A percentile compares a stretch with the other conserved stretches of the same genome.
These are phyloP conservation scores for Neurospora sp. DNA, from an alignment of 495 filamentous ascomycete species.

Conservation along the genomic window DNA sequence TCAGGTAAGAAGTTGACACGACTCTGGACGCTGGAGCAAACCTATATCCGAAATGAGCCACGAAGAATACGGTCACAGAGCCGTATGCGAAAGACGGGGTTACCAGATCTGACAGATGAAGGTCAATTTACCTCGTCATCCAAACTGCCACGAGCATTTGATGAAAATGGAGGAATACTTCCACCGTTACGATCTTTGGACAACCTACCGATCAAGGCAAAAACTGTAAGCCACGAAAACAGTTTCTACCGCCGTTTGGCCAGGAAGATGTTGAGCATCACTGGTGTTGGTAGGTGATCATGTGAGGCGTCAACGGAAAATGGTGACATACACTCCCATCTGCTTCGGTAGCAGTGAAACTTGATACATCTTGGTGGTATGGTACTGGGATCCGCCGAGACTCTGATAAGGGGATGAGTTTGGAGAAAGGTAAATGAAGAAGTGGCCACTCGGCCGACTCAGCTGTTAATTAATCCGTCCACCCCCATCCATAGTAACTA, in stretches of 20 bases:
- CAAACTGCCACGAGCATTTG: background rate
- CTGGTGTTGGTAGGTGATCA: background rate
- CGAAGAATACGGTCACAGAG: background rate
- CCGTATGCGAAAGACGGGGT: background rate
- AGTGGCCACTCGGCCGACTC: background rate
- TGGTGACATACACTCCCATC: background rate
- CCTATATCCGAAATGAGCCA: background rate
- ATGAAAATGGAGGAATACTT: background rate
- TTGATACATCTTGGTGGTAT: background rate
- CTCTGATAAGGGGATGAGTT: background rate
- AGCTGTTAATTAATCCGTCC: background rate
- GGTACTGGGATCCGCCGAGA: background rate
- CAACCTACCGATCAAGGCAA: background rate
- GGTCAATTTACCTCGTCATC: background rate
- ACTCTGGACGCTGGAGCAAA: background rate
- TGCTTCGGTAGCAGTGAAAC: background rate
- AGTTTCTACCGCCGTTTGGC: background rate
- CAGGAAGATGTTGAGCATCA: background rate
- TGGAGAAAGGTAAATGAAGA: background rate
- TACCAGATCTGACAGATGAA: background rate
- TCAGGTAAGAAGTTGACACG: background rate
- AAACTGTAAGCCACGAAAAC: background rate
- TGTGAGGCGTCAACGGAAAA: background rate
- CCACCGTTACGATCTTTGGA: background rate
- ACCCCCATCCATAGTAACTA: background rate